Base-by-base conservation (phyloP, 1,139 yeast genomes). In the Wickerhamiella infanticola region DNA sequence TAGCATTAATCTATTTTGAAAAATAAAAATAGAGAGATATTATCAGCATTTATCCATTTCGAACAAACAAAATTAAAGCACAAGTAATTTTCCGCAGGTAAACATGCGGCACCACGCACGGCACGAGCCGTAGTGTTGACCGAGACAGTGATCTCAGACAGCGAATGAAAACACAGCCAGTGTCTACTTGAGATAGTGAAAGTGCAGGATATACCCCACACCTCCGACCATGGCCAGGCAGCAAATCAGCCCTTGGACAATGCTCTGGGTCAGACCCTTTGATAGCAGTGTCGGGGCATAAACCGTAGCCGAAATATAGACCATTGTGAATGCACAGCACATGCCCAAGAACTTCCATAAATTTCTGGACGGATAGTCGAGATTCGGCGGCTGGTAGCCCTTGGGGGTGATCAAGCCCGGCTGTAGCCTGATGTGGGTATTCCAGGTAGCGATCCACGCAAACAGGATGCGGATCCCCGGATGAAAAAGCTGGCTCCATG, bases 261-360 rank as follows among this genome's bases (percentile, higher is more conserved):
- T 7, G 5, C 11, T 9, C 24, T 13, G 18, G 3, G 31, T 29
- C 5, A 38, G 26, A 3, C 11, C 33, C 23, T 25, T 8, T 3
- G 7, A 5, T 13, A 7, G 9, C 8, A 26, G 18, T 5, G 24
- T 26, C 3, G 40, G 40, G 7, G 25, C n/a, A 25, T 38, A 38
- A 3, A 31, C 24, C 5, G 25, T 5, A 8, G 26, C 18, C 5
- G 40, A 13, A 4, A 38, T 11, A 3, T 26, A 24, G 23, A 38
- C 24, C 40, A 38, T 38, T 11, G 23, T 29, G 3, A 38, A 24
- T 25, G 40, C n/a, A 26, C 31, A 38, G 18, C 24, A 25, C 40
- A 38, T 38, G 23, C 40, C 40, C 40, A 38, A 26, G 4, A 26
- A 25, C 25, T 38, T 38, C 40, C 40, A 38, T 6, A 38, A 26